These are phyloP conservation scores for Heterobasidion annosum DNA, from an alignment of 1,284 basidiomycete species.

Conservation along the genomic window DNA sequence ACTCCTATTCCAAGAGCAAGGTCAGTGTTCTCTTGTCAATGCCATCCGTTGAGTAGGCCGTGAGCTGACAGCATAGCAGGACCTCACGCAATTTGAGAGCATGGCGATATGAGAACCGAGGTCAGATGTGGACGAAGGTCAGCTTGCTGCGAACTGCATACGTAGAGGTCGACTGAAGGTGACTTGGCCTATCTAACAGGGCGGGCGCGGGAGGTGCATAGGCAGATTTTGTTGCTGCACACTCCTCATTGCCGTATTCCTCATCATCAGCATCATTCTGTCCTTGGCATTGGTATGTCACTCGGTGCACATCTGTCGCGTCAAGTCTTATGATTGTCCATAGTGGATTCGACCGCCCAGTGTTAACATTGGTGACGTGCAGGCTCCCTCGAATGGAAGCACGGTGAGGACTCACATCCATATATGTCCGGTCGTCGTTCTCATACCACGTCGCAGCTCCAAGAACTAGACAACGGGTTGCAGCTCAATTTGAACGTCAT, in stretches of 20 bases:
- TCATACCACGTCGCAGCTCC: conserved; percentile 13
- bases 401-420: conserved; percentile 25
- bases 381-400: conserved; percentile 27
- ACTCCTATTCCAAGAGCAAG: neutral
- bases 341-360: conserved; percentile 80
- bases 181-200: conserved; percentile 1
- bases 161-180: neutral
- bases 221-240: conserved; percentile 59
- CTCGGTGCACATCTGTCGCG: neutral
- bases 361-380: conserved; percentile 52
- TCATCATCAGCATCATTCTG: conserved; percentile 57
- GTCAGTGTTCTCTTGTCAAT: neutral
- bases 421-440: conserved; percentile 3
- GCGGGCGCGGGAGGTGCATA: conserved; percentile 15
- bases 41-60: neutral
- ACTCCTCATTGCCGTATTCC: conserved; percentile 44
- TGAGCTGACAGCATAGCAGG: neutral
- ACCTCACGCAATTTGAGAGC: conserved; percentile 7
- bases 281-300: conserved; percentile 60
- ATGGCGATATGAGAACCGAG: conserved; percentile 10
- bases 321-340: neutral
- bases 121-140: conserved; percentile 9
- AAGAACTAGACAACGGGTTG: conserved; percentile 33
- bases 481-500: conserved; percentile 58
- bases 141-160: neutral